Evolutionary conservation across 1,139 yeast species (phyloP).

Genomic region (Suhomyces anneliseae): DNA sequence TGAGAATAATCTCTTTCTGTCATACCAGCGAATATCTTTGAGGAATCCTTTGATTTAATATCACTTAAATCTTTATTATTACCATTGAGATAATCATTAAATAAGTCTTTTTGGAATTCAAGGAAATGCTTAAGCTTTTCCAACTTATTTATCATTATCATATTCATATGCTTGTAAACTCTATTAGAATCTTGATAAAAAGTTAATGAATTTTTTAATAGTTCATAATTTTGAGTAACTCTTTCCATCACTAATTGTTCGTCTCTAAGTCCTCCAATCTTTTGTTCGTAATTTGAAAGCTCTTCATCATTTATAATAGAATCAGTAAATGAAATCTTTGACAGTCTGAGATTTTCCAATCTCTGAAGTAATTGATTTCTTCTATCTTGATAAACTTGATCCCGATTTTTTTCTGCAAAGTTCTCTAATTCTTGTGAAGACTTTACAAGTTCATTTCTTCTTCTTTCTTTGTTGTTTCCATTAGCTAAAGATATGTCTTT

Average conservation of each 20-base stretch:
- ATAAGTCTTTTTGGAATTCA: conserved; percentile 36
- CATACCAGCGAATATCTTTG: conserved; percentile 34
- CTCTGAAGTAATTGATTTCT: conserved; percentile 27
- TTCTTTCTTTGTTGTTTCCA: conserved; percentile 27
- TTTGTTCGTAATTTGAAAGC: conserved; percentile 31
- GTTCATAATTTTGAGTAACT: conserved; percentile 36
- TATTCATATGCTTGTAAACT: conserved; percentile 35
- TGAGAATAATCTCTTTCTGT: conserved; percentile 29
- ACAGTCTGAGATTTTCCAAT: conserved; percentile 26
- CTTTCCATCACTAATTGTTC: conserved; percentile 37
- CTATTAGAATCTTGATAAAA: conserved; percentile 44
- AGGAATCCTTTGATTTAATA: conserved; percentile 36
- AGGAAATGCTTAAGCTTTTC: conserved; percentile 43
- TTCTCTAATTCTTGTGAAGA: conserved; percentile 20
- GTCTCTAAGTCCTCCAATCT: conserved; percentile 38
- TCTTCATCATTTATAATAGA: conserved; percentile 31
- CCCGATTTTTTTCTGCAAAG: conserved; percentile 17
- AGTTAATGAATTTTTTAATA: conserved; percentile 31
- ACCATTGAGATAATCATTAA: conserved; percentile 24
- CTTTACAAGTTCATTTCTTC: conserved; percentile 24
- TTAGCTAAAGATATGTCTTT: conserved; percentile 26
- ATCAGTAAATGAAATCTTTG: conserved; percentile 26
- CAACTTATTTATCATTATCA: conserved; percentile 34
- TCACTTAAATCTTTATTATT: conserved; percentile 30
- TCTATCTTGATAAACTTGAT: conserved; percentile 22